Percentiles rank a stretch among this genome's conserved stretches.
phyloP scores from a whole-genome alignment of 768 basidiomycete genomes.

The Mycena leptocephala region DNA sequence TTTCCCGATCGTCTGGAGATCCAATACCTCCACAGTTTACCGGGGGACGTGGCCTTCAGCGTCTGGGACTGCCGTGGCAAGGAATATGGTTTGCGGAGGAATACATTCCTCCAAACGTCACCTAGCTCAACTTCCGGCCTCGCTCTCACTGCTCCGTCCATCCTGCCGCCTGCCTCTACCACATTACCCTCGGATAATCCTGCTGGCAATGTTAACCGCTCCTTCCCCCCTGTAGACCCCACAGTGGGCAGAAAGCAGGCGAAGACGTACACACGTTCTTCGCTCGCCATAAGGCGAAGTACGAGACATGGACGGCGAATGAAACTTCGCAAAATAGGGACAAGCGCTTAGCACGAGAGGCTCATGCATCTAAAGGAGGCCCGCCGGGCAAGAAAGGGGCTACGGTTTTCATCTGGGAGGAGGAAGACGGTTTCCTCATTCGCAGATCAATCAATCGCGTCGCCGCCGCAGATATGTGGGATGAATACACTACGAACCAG shows the following conservation, averaged over 20 bases:
- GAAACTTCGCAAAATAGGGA: background rate
- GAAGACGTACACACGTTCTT: background rate
- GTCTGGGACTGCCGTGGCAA: background rate
- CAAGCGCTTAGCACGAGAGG: background rate
- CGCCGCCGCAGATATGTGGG: background rate
- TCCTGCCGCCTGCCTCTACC: background rate
- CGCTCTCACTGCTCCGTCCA: background rate
- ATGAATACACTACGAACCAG: background rate
- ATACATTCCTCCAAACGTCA: no score
- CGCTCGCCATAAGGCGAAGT: background rate
- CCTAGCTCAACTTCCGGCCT: background rate
- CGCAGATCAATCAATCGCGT: background rate
- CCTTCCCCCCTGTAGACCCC: background rate
- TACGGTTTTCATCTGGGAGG: no score
- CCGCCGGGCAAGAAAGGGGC: constrained; percentile 1
- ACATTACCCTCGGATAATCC: background rate
- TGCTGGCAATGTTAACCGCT: background rate
- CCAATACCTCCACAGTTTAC: background rate
- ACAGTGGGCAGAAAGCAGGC: background rate
- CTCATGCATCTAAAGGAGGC: background rate
- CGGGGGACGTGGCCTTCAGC: background rate
- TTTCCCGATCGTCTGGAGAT: background rate
- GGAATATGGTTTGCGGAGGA: no score
- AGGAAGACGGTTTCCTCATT: background rate
- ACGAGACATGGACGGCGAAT: background rate